phyloP scores from a whole-genome alignment of 768 basidiomycete genomes.

The Termitomyces heimii region DNA sequence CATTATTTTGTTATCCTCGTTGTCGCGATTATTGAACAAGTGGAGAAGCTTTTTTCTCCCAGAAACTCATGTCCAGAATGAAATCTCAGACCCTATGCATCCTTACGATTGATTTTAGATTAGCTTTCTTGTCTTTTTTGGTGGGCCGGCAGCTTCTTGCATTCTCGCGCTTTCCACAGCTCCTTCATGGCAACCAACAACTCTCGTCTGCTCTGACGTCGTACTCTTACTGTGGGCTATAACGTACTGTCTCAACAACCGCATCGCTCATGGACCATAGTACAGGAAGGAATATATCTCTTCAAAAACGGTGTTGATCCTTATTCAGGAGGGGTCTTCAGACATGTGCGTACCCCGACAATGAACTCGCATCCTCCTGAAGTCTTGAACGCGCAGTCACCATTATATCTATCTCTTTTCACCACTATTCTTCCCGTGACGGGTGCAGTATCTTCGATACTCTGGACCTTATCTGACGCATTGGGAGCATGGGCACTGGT shows the following conservation, averaged over 20 bases:
- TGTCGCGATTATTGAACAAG: neutral
- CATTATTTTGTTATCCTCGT: neutral
- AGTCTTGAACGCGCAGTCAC: constrained; percentile 48
- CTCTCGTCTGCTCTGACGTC: constrained; percentile 80
- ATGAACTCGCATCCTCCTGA: neutral
- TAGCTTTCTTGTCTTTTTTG: constrained; percentile 36
- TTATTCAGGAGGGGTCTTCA: constrained; percentile 80
- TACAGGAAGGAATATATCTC: constrained; percentile 86
- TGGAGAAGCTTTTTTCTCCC: neutral
- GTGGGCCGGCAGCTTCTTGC: constrained; percentile 48
- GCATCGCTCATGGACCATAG: constrained; percentile 32
- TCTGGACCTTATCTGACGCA: constrained; percentile 72
- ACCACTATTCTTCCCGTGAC: constrained; percentile 61
- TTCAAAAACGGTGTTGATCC: constrained; percentile 75
- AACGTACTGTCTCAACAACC: neutral
- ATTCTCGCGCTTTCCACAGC: constrained; percentile 39
- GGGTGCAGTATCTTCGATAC: constrained; percentile 36
- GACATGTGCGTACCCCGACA: constrained; percentile 58
- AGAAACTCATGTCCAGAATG: constrained; percentile 9
- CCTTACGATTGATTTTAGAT: constrained; percentile 6
- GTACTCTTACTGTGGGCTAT: constrained; percentile 64
- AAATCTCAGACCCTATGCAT: neutral
- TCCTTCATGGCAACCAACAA: constrained; percentile 65
- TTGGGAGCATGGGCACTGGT: constrained; percentile 64
- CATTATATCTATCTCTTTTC: constrained; percentile 71